Base-by-base conservation (phyloP, 73 alveolate species). In the Symbiodinium natans region DNA sequence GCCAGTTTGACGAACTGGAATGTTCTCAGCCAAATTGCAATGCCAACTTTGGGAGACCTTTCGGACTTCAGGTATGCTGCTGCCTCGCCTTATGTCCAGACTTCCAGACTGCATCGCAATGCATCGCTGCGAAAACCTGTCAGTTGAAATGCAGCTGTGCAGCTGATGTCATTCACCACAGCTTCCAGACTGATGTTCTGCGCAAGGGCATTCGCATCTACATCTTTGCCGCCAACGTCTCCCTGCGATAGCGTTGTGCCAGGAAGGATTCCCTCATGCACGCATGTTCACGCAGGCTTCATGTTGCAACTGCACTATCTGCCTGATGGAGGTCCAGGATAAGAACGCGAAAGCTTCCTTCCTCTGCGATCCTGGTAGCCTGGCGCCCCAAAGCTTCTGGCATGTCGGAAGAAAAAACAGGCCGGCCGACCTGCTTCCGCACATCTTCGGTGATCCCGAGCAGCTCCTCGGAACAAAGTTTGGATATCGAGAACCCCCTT, bases 31-130 rank as follows among this genome's bases (percentile, higher is more conserved):
- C 84, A 17, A 74, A 23, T 13, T 34, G 84, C 84, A 9, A 74
- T 74, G 84, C 84, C 84, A 13, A 74, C 84, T 34, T 74, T 74
- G 33, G 84, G 84, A 34, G 84, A 74, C 42, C 42, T 74, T 29
- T 74, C 43, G 84, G 84, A n/a, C 25, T 74, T 74, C 43, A 74
- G 42, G 84, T 74, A 74, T n/a, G 42, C 40, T 34, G 84, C 84
- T 1, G 84, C 84, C 17, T 74, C 43, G 7, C 84, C 84, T 74
- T 9, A 33, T n/a, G 7, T 74, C 42, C 80, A 29, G 2, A 36
- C 80, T 25, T 3, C 33, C 39, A 0, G 1, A 46, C 0, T n/a
- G n/a, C n/a, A n/a, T n/a, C n/a, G n/a, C 6, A 0, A 52, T 52
- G 71, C 71, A 52, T 15, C 17, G 15, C 71, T 52, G 68, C 68